Base-by-base conservation (phyloP, 306 rosid species). In the Gleditsia sinensis region DNA sequence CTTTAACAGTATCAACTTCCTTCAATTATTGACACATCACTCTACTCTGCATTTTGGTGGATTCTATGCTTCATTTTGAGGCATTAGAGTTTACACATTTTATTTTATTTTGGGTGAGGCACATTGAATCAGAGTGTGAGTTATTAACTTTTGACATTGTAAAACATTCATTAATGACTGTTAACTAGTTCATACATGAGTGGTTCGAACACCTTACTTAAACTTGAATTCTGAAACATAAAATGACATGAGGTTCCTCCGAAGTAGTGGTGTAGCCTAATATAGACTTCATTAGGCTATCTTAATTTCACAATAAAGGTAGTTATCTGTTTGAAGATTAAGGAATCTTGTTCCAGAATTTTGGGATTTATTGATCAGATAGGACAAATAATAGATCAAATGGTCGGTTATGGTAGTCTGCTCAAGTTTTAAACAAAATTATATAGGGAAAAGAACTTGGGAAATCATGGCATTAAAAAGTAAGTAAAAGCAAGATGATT, bases 21-120 rank as follows among this genome's bases (percentile, higher is more conserved):
- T 79, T 65, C 71, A 25, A 83, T 86, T 79, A 90, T 86, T 90
- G 85, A 62, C 21, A 71, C 76, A 84, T 90, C 85, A 84, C 72
- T 66, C 36, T 57, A 43, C 23, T 43, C 49, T 65, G 25, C 54
- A 64, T 49, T 36, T 56, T 69, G 9, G 62, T 74, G 48, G 72
- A 56, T 61, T 58, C 78, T 33, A 42, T 60, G 0, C n/a, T 21
- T 27, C 30, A 33, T 58, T 74, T 74, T 30, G 69, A 45, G 7
- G 62, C 45, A 3, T 48, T 36, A 20, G 49, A 20, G 4, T 4
- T 23, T 32, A 37, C 46, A 17, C 30, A 27, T 17, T 37, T 21
- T 62, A n/a, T 33, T 34, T 60, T n/a, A n/a, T 27, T 33, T 17
- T 9, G 1, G 17, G 32, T 2, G 19, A 36, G 10, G 10, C 3